Evolutionary conservation across 176 grass and related monocot genomes (phyloP).

Genomic region (Echinochloa phyllopogon): DNA sequence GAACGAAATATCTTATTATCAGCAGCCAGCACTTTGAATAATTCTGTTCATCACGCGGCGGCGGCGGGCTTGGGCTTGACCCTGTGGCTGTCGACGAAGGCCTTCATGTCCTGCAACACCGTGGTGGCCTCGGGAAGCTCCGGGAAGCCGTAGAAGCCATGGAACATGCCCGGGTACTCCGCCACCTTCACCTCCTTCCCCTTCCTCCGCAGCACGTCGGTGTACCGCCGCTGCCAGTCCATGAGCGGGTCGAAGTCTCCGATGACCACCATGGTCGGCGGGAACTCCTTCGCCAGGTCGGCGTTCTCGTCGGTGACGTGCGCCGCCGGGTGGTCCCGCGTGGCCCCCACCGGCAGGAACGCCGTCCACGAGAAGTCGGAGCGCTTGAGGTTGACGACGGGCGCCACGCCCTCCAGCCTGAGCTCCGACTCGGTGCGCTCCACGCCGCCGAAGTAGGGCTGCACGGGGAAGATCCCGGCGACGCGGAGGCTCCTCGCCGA

Average conservation of each 20-base stretch:
- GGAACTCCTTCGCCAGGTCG: neutral
- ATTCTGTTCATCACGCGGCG: neutral
- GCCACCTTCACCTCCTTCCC: conserved; percentile 17
- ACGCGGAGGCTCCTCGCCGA: neutral
- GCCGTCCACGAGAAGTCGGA: conserved; percentile 26
- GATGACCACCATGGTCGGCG: neutral
- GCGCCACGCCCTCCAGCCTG: neutral
- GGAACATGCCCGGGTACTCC: conserved; percentile 19
- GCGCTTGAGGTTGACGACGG: conserved; percentile 12
- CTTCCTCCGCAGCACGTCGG: conserved; percentile 11
- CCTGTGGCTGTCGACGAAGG: conserved; percentile 7
- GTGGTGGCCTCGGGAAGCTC: conserved; percentile 13
- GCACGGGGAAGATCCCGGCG: conserved; percentile 44
- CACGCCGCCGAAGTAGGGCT: conserved; percentile 25
- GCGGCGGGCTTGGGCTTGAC: neutral
- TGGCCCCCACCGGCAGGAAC: conserved; percentile 17
- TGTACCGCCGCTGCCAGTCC: conserved; percentile 20
- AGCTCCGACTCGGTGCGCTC: conserved; percentile 24
- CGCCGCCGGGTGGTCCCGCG: conserved; percentile 15
- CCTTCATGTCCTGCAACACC: conserved; percentile 20
- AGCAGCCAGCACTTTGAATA: neutral
- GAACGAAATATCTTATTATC: too few species aligned
- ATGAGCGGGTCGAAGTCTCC: neutral
- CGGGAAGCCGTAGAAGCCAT: conserved; percentile 21
- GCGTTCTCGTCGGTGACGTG: conserved; percentile 32